phyloP scores from a whole-genome alignment of 2,329 filamentous ascomycete species.

The Cladophialophora bantiana region DNA sequence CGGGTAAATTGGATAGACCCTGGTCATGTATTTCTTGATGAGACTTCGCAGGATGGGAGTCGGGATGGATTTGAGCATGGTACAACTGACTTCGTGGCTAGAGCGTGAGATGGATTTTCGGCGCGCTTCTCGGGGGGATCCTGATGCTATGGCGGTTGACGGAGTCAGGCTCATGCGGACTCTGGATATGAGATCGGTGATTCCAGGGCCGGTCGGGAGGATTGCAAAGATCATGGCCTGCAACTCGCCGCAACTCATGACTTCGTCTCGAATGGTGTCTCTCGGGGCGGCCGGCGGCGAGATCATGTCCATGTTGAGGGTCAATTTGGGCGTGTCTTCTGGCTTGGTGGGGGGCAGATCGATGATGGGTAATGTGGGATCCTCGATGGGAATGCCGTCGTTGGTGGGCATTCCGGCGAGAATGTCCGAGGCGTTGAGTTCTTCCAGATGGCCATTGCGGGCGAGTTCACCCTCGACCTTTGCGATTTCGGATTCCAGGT shows the following conservation, averaged over 20 bases:
- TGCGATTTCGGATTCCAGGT: slow-evolving; percentile 47
- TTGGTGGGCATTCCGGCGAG: slow-evolving; percentile 41
- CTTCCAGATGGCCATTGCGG: slow-evolving; percentile 42
- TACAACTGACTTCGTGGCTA: slow-evolving; percentile 38
- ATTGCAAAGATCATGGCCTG: slow-evolving; percentile 44
- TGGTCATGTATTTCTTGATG: slow-evolving; percentile 45
- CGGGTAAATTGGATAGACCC: slow-evolving; percentile 44
- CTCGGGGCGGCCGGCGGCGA: slow-evolving; percentile 15
- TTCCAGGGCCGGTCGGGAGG: slow-evolving; percentile 42
- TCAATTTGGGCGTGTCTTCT: slow-evolving; percentile 26
- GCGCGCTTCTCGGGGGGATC: slow-evolving; percentile 33
- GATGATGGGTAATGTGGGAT: slow-evolving; percentile 31
- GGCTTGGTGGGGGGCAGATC: slow-evolving; percentile 28
- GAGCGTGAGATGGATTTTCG: slow-evolving; percentile 37
- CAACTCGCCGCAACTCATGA: slow-evolving; percentile 43
- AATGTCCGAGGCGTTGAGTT: slow-evolving; percentile 40
- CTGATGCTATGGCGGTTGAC: slow-evolving; percentile 40
- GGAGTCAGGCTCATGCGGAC: slow-evolving; percentile 47
- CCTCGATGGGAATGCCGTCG: slow-evolving; percentile 36
- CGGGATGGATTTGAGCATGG: slow-evolving; percentile 41
- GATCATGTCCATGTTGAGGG: slow-evolving; percentile 21
- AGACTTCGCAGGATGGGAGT: slow-evolving; percentile 41
- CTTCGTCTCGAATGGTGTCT: slow-evolving; percentile 40
- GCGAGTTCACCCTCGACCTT: slow-evolving; percentile 45
- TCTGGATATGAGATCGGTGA: slow-evolving; percentile 44